Base-by-base conservation (phyloP, 2,329 filamentous ascomycete genomes). In the Pseudogymnoascus pannorum region DNA sequence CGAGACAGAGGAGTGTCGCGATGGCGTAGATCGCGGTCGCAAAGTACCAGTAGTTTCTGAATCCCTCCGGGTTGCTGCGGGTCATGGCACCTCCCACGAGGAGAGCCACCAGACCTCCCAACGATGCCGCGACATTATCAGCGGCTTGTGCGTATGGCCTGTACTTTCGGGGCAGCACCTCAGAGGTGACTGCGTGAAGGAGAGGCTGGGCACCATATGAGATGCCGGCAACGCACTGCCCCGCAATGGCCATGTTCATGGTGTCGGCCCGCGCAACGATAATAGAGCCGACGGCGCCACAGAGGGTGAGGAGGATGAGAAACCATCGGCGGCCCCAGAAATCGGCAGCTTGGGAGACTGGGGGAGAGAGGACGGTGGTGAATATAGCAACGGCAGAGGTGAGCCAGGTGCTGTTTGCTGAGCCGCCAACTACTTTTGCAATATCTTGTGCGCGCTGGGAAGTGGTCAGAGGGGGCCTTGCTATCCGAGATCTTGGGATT, bases 311-410 rank as follows among this genome's bases (percentile, higher is more conserved):
- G 18, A 70, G 58, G 24, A 77, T 68, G n/a, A 78, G 70, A 60
- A 77, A 73, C 72, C 71, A 75, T 67, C 71, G 72, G 6, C 75
- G 71, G n/a, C 75, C 75, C 75, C 75, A 77, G 66, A 74, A 75
- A 64, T 78, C 75, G 18, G 74, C 72, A 0, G 73, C 75, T 62
- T 77, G 75, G 11, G 73, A 73, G 9, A 75, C 68, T 9, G 73
- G 71, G 18, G 73, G 74, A 8, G 69, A 66, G 8, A 75, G 66
- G 8, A 75, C 72, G 5, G 70, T 70, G 1, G 75, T 75, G 18
- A 74, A 58, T 62, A 76, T 76, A 44, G 72, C 68, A 60, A 77
- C 72, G 9, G 70, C 61, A 4, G 70, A 67, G 1, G 71, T 71
- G 24, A 77, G 63, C 75, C 75, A 77, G 16, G 65, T 59, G 24